Conservation (phyloP, 257 asterid genomes). For the Solanum pinnatisectum region DNA sequence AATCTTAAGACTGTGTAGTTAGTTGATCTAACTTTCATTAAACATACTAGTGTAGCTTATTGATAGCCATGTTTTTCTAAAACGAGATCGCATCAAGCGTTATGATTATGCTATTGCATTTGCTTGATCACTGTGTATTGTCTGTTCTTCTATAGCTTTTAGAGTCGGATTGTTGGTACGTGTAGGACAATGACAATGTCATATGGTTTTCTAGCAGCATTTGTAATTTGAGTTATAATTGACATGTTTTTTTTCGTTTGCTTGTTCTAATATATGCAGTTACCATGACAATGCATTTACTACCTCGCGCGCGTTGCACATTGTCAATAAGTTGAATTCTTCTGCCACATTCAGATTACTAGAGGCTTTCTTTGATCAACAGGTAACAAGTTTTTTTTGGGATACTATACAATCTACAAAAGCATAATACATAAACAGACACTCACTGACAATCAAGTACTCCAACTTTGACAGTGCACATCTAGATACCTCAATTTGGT, state of each 20-base stretch:
- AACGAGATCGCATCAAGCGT: not conserved
- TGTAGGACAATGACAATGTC: not conserved
- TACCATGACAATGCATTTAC: constrained; percentile 78
- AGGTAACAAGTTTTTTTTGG: constrained; percentile 24
- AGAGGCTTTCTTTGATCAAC: constrained; percentile 62
- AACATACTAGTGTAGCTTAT: not conserved
- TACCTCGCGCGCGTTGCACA: constrained; percentile 68
- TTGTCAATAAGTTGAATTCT: constrained; percentile 34
- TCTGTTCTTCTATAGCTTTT: not conserved
- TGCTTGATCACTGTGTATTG: not conserved
- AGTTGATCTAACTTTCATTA: not conserved
- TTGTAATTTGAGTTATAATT: not conserved
- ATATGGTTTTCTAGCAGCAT: not conserved
- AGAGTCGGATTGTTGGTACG: not conserved
- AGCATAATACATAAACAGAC: not conserved
- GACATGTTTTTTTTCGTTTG: not conserved
- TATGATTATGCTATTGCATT: not conserved
- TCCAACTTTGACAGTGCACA: not conserved
- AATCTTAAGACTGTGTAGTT: not conserved
- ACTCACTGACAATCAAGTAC: not conserved
- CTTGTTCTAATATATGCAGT: constrained; percentile 29
- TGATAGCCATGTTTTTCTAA: not conserved
- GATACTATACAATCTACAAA: not conserved
- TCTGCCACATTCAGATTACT: constrained; percentile 47
- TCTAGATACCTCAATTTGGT: not conserved